Evolutionary conservation across 495 filamentous ascomycete species (phyloP).

Genomic region (Schizothecium vesticola): DNA sequence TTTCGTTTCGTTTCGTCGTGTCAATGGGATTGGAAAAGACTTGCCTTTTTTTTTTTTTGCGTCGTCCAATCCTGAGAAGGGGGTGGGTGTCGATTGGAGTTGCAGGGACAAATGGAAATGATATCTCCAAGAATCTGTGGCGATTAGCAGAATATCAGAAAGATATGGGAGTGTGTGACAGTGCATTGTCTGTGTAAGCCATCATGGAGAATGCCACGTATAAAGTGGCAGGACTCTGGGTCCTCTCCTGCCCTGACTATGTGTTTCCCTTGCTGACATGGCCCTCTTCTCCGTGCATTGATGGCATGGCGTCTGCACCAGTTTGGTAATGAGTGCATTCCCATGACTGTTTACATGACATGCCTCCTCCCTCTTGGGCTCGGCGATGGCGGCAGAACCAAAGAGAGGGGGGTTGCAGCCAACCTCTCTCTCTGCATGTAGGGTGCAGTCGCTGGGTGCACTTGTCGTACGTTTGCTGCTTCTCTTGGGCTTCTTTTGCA

Average conservation of each 20-base stretch:
- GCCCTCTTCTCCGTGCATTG: neutral
- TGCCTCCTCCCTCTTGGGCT: neutral
- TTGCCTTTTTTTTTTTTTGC: too few species aligned
- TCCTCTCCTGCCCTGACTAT: neutral
- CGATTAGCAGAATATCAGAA: neutral
- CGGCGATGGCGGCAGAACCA: neutral
- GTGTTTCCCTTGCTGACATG: neutral
- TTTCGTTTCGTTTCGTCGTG: neutral
- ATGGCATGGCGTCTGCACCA: neutral
- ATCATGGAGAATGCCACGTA: neutral
- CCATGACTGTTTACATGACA: neutral
- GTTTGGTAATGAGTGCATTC: neutral
- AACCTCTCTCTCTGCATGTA: neutral
- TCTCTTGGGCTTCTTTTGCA: neutral
- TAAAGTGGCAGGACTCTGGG: neutral
- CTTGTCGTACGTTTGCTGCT: neutral
- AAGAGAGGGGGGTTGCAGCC: neutral
- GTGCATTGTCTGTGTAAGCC: neutral
- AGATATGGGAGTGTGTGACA: neutral
- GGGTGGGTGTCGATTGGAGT: neutral
- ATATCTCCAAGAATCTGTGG: neutral
- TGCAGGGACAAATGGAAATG: neutral
- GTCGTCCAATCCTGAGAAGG: too few species aligned
- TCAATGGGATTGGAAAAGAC: neutral
- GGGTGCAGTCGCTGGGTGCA: neutral